These are phyloP conservation scores for Kwoniella dendrophila DNA, from an alignment of 768 basidiomycete genomes.

Conservation along the genomic window DNA sequence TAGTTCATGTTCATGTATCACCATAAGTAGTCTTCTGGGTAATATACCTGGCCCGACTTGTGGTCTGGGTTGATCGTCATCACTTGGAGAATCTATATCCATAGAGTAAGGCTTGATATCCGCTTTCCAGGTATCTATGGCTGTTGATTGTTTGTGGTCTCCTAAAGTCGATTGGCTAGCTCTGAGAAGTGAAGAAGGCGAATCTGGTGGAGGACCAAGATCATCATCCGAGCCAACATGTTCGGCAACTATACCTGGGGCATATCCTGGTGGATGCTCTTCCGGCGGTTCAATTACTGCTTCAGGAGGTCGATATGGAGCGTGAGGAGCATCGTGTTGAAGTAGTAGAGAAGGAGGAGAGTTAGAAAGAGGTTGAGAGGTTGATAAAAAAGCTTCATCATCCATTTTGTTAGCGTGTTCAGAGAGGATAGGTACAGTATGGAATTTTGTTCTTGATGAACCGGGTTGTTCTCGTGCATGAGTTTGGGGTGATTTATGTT, in stretches of 20 bases:
- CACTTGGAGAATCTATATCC: conserved; percentile 20
- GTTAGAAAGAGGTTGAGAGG: background rate
- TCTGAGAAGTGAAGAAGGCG: background rate
- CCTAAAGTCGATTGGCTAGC: conserved; percentile 1
- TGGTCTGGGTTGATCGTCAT: conserved; percentile 25
- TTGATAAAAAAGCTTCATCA: no score
- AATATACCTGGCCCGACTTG: conserved; percentile 43
- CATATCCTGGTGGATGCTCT: conserved; percentile 41
- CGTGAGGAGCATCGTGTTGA: conserved; percentile 33
- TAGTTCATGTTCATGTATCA: conserved; percentile 43
- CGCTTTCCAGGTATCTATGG: conserved; percentile 22
- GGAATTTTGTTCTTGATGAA: conserved; percentile 32
- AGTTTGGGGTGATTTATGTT: conserved; percentile 4
- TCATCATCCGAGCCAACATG: conserved; percentile 36
- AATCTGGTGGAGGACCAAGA: conserved; percentile 1
- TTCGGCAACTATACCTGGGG: conserved; percentile 41
- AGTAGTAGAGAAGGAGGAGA: background rate
- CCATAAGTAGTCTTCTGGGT: conserved; percentile 31
- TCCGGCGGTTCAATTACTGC: conserved; percentile 44
- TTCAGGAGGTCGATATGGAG: conserved; percentile 47
- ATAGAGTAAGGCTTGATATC: conserved; percentile 18
- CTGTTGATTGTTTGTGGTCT: background rate
- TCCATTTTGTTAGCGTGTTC: no score
- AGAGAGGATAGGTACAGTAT: conserved; percentile 4
- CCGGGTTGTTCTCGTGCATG: conserved; percentile 23